A percentile compares a stretch with the other conserved stretches of the same genome.
Conservation (phyloP, 768 basidiomycete species). For the Mycena crocata region DNA sequence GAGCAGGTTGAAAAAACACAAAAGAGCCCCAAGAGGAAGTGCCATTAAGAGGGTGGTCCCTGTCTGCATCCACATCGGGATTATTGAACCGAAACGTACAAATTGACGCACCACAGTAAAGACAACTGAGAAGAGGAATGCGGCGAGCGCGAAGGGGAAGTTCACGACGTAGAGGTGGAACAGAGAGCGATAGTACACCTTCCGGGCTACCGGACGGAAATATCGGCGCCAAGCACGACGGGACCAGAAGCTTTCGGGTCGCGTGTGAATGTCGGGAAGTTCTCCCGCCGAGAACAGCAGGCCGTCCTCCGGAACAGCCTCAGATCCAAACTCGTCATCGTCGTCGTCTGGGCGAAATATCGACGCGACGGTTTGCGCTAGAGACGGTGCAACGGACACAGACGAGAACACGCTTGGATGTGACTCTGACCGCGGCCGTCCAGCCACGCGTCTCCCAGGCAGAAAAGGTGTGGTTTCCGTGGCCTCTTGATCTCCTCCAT, state of each 20-base stretch:
- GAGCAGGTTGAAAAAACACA: conserved; percentile 82
- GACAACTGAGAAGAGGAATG: conserved; percentile 84
- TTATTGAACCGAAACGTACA: background rate
- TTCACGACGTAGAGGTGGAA: conserved; percentile 81
- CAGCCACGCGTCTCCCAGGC: conserved; percentile 38
- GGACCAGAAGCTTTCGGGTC: conserved; percentile 43
- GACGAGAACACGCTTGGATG: conserved; percentile 64
- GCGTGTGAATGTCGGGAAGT: conserved; percentile 21
- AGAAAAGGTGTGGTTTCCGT: conserved; percentile 65
- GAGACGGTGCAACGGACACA: conserved; percentile 67
- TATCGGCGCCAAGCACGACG: conserved; percentile 62
- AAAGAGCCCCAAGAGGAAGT: conserved; percentile 78
- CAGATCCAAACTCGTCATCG: conserved; percentile 38
- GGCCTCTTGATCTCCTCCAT: conserved; percentile 45
- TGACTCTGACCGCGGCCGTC: conserved; percentile 67
- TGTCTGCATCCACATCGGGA: conserved; percentile 59
- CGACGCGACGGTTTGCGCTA: conserved; percentile 76
- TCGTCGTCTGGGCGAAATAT: conserved; percentile 70
- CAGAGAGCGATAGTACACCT: conserved; percentile 71
- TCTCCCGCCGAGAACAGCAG: conserved; percentile 29
- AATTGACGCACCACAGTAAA: conserved; percentile 77
- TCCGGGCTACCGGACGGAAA: conserved; percentile 68
- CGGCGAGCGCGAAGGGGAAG: conserved; percentile 81
- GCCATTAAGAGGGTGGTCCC: conserved; percentile 86
- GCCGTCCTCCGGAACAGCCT: conserved; percentile 16